Base-by-base conservation (phyloP, 192 early-diverging fungal genomes). In the Coemansia sp. region DNA sequence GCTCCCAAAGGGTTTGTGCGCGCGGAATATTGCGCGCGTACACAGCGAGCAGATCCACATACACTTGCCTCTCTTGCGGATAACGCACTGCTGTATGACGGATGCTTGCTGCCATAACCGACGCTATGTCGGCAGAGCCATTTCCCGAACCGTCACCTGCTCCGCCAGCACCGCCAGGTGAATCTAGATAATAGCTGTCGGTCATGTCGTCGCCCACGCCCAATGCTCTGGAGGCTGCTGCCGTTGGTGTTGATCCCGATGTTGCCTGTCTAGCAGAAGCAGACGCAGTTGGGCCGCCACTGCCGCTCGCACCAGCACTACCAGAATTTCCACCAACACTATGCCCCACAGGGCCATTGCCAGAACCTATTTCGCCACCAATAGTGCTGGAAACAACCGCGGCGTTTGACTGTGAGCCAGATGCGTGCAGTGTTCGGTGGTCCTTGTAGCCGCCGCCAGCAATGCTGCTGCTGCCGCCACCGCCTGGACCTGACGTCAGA, bases 1-100 rank as follows among this genome's bases (percentile, higher is more conserved):
- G 87, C 9, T 87, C 82, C 35, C 74, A 82, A 35, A 82, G 63
- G 23, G 59, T 20, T 36, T 66, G 67, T 53, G 66, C 71, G 2
- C 68, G 55, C n/a, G 74, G 65, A 0, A 82, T 45, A 43, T 70
- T 74, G 32, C 71, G 64, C 40, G 71, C 59, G 35, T 76, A 73
- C 14, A 62, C 67, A 0, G 71, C 38, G 53, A 82, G 73, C 34
- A 76, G 63, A 33, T 82, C 79, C 14, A 82, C 71, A 20, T 82
- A 82, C 43, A 64, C 71, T 50, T 82, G 79, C 8, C 75, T 70
- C 59, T 76, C 75, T 0, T 32, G 14, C 33, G 79, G 67, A 48
- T 74, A 76, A 13, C 71, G 63, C 22, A 57, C 13, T 3, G 61
- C 71, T 13, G 52, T 59, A 11, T 73, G 73, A 3, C 79, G 79